phyloP scores from a whole-genome alignment of 345 rosid species.

The Mangifera indica region DNA sequence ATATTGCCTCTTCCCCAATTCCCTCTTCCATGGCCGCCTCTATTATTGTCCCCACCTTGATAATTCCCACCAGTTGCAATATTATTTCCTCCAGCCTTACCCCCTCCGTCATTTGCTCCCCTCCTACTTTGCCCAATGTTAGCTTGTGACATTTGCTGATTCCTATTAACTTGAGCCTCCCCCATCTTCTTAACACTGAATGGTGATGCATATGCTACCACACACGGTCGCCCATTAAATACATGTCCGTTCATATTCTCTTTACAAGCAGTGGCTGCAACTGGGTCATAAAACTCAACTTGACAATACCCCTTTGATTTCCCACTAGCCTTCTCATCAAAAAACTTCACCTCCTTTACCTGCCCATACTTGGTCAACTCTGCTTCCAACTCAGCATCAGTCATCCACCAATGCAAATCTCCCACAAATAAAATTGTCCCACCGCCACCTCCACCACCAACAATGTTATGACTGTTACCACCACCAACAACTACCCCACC shows the following conservation, averaged over 20 bases:
- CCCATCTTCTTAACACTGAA: conserved; percentile 68
- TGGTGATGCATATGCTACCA: conserved; percentile 77
- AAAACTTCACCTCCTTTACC: conserved; percentile 82
- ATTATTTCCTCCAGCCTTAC: conserved; percentile 40
- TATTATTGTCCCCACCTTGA: conserved; percentile 70
- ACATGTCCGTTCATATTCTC: conserved; percentile 73
- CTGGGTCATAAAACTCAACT: conserved; percentile 74
- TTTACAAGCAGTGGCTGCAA: conserved; percentile 68
- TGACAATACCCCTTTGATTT: conserved; percentile 87
- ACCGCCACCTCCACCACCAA: conserved; percentile 17
- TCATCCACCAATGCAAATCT: conserved; percentile 94
- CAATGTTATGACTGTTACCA: conserved; percentile 31
- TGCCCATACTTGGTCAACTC: conserved; percentile 63
- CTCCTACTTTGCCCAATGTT: conserved; percentile 45
- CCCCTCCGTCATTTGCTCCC: conserved; percentile 50
- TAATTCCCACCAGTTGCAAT: conserved; percentile 53
- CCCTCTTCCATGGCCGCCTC: conserved; percentile 64
- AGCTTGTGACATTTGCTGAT: conserved; percentile 52
- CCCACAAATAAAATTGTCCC: conserved; percentile 74
- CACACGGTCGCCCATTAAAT: conserved; percentile 75
- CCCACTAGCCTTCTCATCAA: conserved; percentile 87
- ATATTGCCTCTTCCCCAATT: conserved; percentile 71
- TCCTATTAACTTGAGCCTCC: conserved; percentile 61
- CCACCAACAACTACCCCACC: conserved; percentile 32
- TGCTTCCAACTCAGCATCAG: conserved; percentile 73